Base-by-base conservation (phyloP, 2,329 filamentous ascomycete genomes). In the Hypocreales sp. region DNA sequence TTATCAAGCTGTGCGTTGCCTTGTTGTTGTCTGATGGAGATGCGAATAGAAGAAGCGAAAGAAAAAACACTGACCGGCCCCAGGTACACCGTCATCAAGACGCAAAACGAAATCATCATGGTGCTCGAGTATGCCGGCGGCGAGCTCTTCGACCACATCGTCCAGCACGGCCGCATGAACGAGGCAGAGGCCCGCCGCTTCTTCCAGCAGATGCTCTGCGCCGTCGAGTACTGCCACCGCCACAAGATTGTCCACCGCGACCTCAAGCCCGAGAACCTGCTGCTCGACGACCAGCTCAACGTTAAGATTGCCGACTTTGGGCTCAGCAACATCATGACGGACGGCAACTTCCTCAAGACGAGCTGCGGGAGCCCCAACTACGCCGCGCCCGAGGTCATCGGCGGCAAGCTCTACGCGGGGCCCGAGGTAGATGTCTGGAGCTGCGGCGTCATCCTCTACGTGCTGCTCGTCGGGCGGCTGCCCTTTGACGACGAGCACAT, bases 221-320 rank as follows among this genome's bases (percentile, higher is more conserved):
- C 90, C 23, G 90, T 98, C 41, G 90, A 98, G 52, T 98, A 98
- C 58, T 98, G 90, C 48, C 90, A 98, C 56, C 72, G 90, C 35
- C 90, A 98, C 62, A 95, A 95, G 60, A 95, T 98, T 45, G 90
- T 95, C 22, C 90, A 98, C 55, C 79, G 90, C 50, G 90, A 98
- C 51, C 60, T 98, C 35, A 98, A 98, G 54, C 90, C 90, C 8
- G 90, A 98, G 61, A 98, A 98, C 48, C 60, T 98, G 26, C 69
- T 98, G 23, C 73, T 98, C 27, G 90, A 98, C 55, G 82, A 92
- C 38, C 78, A 92, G 33, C 77, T 93, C 47, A 94, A 98, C 45
- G 87, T 98, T 56, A 98, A 98, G 61, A 98, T 98, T 58, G 90
- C 90, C 44, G 90, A 98, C 56, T 98, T 98, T 41, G 90, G 90